Base-by-base conservation (phyloP, 768 basidiomycete species). In the Lactarius pseudohatsudake region DNA sequence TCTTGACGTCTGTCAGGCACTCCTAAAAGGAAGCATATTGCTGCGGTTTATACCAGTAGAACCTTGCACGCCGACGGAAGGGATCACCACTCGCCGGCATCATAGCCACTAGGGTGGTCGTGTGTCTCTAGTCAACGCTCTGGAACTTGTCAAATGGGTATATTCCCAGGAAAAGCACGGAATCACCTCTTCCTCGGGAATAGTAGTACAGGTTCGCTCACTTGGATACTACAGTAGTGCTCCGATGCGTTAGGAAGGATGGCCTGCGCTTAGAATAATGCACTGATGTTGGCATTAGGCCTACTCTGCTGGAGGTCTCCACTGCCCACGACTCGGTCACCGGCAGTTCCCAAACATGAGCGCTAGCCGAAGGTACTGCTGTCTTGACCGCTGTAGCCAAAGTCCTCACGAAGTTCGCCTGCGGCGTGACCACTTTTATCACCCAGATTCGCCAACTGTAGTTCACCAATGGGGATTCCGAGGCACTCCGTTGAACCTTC, bases 291-390 rank as follows among this genome's bases (percentile, higher is more conserved):
- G 2, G 86, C 87, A 18, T 34, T 26, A 3, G 82, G 73, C 1
- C 88, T 88, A 13, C 36, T 85, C 74, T 90, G 87, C 50, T 80
- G 80, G 74, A 74, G 88, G 6, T 85, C 78, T 16, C 84, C 76
- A 79, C 69, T 84, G 83, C 30, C 30, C 30, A 32, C 32, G 32
- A 32, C 32, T 32, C 32, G 32, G 6, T 10, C 83, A 4, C 78
- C 67, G 47, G 81, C 69, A 59, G 74, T 38, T 78, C 83, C 84
- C 9, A 78, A 63, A 65, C 83, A 85, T 11, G 82, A 82, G n/a
- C n/a, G n/a, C n/a, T n/a, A n/a, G n/a, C 81, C 83, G 2, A 74
- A 9, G 6, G 28, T 64, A 1, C 32, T 32, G 32, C 6, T 32
- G 32, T 32, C 32, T 32, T 32, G 32, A 32, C 32, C 32, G 32